Conservation (phyloP, 1,284 basidiomycete genomes). For the Psilocybe mexicana region DNA sequence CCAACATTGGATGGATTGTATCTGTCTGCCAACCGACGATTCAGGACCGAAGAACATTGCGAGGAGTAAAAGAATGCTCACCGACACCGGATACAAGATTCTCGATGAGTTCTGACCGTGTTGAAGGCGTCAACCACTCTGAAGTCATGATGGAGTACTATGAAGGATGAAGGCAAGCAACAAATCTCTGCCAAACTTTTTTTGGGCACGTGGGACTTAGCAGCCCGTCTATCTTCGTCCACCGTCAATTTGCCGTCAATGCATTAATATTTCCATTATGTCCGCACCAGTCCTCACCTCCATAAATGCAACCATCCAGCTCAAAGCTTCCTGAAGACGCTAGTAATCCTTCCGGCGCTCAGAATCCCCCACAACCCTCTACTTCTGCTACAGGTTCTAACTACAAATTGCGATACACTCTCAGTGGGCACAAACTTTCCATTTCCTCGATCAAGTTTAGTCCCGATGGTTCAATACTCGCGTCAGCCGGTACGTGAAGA, state of each 20-base stretch:
- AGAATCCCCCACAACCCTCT: conserved; percentile 5
- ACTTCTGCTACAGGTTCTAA: conserved; percentile 25
- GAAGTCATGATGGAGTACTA: conserved; percentile 31
- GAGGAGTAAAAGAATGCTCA: conserved; percentile 38
- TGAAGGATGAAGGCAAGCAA: not conserved
- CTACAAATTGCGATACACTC: conserved; percentile 48
- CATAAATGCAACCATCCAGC: not conserved
- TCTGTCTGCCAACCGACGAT: conserved; percentile 60
- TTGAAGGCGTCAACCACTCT: conserved; percentile 69
- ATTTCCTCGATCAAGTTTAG: conserved; percentile 81
- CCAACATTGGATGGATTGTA: conserved; percentile 95
- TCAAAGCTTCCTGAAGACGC: not conserved
- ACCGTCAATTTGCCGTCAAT: no score
- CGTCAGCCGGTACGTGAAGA: conserved; percentile 66
- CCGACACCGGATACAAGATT: conserved; percentile 91
- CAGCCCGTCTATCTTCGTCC: not conserved
- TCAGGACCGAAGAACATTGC: not conserved
- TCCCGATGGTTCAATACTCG: conserved; percentile 70
- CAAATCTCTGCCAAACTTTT: conserved; percentile 19
- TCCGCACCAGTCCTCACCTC: not conserved
- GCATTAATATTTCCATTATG: not conserved
- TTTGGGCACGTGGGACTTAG: conserved; percentile 32
- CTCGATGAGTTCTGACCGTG: conserved; percentile 83
- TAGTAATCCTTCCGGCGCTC: not conserved
- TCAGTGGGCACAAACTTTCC: conserved; percentile 74